Evolutionary conservation across 805 yeast species (phyloP).

Genomic region (Metschnikowia henanensis): DNA sequence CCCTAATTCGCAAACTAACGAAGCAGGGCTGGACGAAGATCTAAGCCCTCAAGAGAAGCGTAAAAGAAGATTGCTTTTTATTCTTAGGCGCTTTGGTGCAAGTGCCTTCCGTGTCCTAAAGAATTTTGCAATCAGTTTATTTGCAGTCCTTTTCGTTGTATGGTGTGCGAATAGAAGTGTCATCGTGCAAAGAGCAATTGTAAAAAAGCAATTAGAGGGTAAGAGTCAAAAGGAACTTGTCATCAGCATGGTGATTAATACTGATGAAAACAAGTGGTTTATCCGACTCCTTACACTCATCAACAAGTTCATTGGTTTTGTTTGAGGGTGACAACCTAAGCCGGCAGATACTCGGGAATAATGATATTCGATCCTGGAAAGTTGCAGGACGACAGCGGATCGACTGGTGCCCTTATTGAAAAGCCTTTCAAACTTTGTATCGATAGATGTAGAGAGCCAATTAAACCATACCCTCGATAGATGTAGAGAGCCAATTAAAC

Average conservation of each 20-base stretch:
- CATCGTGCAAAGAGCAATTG: conserved; percentile 37
- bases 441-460: no score
- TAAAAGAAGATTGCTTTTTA: conserved; percentile 22
- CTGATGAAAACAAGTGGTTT: conserved; percentile 46
- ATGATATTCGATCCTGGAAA: no score
- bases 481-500: no score
- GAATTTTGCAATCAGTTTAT: conserved; percentile 35
- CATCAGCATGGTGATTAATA: conserved; percentile 42
- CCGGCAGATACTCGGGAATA: no score
- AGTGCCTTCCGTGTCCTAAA: conserved; percentile 29
- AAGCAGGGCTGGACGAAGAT: conserved; percentile 11
- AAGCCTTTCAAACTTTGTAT: no score
- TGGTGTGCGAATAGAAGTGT: conserved; percentile 46
- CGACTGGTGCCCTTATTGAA: no score
- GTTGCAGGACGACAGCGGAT: no score
- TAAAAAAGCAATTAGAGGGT: conserved; percentile 27
- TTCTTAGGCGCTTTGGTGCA: conserved; percentile 30
- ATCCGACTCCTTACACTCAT: conserved; percentile 35
- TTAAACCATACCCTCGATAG: no score
- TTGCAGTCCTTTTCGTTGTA: conserved; percentile 38
- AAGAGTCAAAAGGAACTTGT: conserved; percentile 37
- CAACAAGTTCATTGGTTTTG: conserved; percentile 45
- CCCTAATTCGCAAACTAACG: background rate
- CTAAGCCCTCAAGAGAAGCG: conserved; percentile 14
- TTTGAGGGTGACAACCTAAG: conserved; percentile 13